Evolutionary conservation across 768 basidiomycete species (phyloP).

Genomic region (Lepiota brunneoincarnata): DNA sequence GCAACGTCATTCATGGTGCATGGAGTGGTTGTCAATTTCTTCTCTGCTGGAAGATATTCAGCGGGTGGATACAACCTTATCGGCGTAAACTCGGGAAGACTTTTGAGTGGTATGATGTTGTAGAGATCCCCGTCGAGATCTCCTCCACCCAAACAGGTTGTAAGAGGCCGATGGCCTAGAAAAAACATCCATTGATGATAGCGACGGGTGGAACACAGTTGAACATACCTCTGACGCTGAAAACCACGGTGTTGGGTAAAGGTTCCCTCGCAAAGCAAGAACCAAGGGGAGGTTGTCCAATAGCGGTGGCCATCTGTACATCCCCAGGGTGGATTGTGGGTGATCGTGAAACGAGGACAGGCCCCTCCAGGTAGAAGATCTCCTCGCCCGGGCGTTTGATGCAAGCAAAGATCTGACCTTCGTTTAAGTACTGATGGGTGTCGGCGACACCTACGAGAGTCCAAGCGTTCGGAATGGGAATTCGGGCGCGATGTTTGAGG

Average conservation of each 20-base stretch:
- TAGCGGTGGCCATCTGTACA: constrained; percentile 52
- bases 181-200: neutral
- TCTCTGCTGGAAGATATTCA: constrained; percentile 44
- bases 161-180: constrained; percentile 53
- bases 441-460: constrained; percentile 74
- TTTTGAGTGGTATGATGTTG: constrained; percentile 43
- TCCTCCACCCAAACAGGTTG: constrained; percentile 62
- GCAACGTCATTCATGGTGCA: constrained; percentile 63
- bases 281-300: constrained; percentile 49
- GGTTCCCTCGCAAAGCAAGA: constrained; percentile 51
- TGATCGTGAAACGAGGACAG: constrained; percentile 54
- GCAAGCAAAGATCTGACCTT: constrained; percentile 60
- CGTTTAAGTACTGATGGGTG: constrained; percentile 46
- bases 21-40: constrained; percentile 38
- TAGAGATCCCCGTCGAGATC: constrained; percentile 69
- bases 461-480: constrained; percentile 59
- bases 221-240: constrained; percentile 49
- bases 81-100: constrained; percentile 34
- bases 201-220: neutral
- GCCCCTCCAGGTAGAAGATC: constrained; percentile 48
- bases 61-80: constrained; percentile 34
- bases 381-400: constrained; percentile 38
- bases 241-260: constrained; percentile 59
- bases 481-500: constrained; percentile 64
- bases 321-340: constrained; percentile 70